Conservation (phyloP, 164 flowering plant genomes). For the Brasenia schreberi region DNA sequence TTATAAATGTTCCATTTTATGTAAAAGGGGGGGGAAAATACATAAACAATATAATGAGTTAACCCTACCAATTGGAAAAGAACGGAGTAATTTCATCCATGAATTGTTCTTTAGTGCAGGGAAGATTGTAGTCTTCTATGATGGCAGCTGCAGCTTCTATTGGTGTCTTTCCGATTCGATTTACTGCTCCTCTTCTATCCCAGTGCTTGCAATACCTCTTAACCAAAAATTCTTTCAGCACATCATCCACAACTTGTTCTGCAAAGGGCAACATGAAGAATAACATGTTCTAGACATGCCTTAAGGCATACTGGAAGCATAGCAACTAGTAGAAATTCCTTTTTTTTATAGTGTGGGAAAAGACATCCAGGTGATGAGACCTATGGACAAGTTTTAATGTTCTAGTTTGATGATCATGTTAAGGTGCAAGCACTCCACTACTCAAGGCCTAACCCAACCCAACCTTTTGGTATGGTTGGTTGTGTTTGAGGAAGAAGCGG, state of each 20-base stretch:
- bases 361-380: too few relatives aligned
- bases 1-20: not conserved
- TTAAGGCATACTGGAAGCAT: not conserved
- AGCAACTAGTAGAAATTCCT: too few relatives aligned
- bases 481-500: too few relatives aligned
- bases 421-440: too few relatives aligned
- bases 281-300: not conserved
- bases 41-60: not conserved
- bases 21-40: not conserved
- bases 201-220: conserved; percentile 67
- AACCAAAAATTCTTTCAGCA: conserved; percentile 40
- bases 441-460: too few relatives aligned
- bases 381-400: too few relatives aligned
- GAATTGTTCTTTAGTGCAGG: conserved; percentile 50
- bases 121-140: conserved; percentile 72
- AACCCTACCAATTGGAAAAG: conserved; percentile 54
- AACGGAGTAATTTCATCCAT: conserved; percentile 46
- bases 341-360: too few relatives aligned
- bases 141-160: conserved; percentile 55
- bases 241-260: conserved; percentile 22
- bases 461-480: too few relatives aligned
- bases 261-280: not conserved
- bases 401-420: too few relatives aligned
- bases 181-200: conserved; percentile 60
- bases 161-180: conserved; percentile 59